A percentile compares a stretch with the other conserved stretches of the same genome.
phyloP scores from a whole-genome alignment of 2,329 filamentous ascomycete species.

The Blumeria hordei region DNA sequence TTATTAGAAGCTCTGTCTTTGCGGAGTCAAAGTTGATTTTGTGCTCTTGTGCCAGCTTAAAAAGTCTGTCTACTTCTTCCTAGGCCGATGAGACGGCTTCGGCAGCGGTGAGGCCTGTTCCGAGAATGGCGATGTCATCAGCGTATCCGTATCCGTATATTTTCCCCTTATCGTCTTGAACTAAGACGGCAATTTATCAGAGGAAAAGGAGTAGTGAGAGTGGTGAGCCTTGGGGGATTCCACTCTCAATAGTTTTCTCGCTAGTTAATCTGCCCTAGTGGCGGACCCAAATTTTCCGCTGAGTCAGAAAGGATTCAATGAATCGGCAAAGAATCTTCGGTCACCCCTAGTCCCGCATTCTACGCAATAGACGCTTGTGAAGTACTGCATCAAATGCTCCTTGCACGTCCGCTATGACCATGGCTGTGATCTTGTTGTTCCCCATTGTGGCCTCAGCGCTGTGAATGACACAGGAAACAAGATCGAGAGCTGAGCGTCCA shows the following conservation, averaged over 20 bases:
- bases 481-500: not conserved
- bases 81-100: not conserved
- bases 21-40: not conserved
- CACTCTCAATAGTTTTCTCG: not conserved
- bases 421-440: not conserved
- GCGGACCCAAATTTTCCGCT: not conserved
- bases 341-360: not conserved
- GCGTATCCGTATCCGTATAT: not conserved
- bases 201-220: not conserved
- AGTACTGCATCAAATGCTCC: not conserved
- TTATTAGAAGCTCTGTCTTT: not conserved
- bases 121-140: not conserved
- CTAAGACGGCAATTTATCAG: not conserved
- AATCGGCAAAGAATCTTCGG: not conserved
- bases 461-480: not conserved
- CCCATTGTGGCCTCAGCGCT: not conserved
- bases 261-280: not conserved
- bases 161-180: not conserved
- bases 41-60: not conserved
- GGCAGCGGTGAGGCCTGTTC: not conserved
- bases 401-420: not conserved
- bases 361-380: not conserved
- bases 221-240: not conserved
- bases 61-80: not conserved
- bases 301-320: not conserved